Evolutionary conservation across 441 rosid species (phyloP), one percentile per base, ranked within the genome.

Genomic region (Jatropha podagrica): DNA sequence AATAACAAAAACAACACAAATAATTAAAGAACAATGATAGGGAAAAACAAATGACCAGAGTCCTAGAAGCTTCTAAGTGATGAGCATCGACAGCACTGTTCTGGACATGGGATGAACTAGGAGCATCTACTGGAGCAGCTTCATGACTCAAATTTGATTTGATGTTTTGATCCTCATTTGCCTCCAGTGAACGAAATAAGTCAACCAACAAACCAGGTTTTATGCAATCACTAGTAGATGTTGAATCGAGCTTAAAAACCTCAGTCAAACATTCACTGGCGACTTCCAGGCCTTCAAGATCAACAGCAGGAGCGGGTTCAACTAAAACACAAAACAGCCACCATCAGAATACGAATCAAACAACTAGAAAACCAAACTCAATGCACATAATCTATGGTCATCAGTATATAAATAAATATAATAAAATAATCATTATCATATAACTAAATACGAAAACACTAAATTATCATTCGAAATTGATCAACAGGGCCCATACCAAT

Each of bases 231-330:
- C 79, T 80, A 13, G 71, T 26, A 69, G 84, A 75, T 70, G 79
- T 73, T 23, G 86, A 71, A 65, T 81, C 80, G 12, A 88, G 81
- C 72, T 83, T 84, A 75, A 94, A 94, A 27, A 84, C 93, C 64
- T 87, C 93, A 0, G 62, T 44, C 79, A 94, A 83, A 77, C 97
- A 94, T 76, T 94, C 97, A 76, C 72, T 88, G 52, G 91, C 95
- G 77, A 94, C 94, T 78, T 92, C 94, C 74, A 94, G 84, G 13
- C 93, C 96, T 88, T 94, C 98, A 42, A 80, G 75, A 76, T 94
- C 97, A 67, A 85, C 91, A 44, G 91, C 95, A 1, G 91, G 81
- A 46, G 88, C 85, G 12, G 87, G 86, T 74, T 92, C 92, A 77
- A 94, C 98, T 92, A 74, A 26, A 76, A 52, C 17, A 56, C 6